Evolutionary conservation across 2,329 filamentous ascomycete species (phyloP).

Genomic region (Helicocarpus griseus): DNA sequence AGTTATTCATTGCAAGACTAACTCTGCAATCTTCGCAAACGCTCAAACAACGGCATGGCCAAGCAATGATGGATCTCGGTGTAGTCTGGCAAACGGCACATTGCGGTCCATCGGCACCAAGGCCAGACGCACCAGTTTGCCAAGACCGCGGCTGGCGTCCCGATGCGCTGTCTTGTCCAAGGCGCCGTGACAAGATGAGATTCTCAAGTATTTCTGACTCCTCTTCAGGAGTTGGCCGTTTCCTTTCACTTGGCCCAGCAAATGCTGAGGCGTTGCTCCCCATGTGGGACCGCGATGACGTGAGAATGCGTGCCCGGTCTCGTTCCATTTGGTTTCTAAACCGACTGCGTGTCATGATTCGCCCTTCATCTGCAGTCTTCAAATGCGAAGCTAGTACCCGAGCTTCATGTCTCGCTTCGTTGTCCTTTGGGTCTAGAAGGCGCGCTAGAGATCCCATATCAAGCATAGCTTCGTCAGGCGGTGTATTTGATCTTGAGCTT

Average conservation of each 20-base stretch:
- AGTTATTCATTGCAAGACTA: conserved; percentile 92
- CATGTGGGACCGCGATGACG: conserved; percentile 33
- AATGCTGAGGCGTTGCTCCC: conserved; percentile 5
- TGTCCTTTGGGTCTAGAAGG: conserved; percentile 68
- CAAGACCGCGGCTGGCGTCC: conserved; percentile 38
- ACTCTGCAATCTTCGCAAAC: conserved; percentile 93
- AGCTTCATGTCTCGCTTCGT: conserved; percentile 72
- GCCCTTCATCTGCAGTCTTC: conserved; percentile 43
- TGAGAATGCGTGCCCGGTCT: conserved; percentile 60
- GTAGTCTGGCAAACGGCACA: conserved; percentile 88
- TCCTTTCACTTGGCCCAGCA: conserved; percentile 13
- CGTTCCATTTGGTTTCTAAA: conserved; percentile 60
- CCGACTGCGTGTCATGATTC: conserved; percentile 70
- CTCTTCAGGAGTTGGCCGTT: conserved; percentile 38
- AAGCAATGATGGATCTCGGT: conserved; percentile 83
- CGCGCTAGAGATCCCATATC: conserved; percentile 62
- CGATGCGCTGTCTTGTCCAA: conserved; percentile 17
- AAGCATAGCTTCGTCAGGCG: conserved; percentile 55
- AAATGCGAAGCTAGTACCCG: conserved; percentile 72
- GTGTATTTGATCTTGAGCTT: conserved; percentile 36
- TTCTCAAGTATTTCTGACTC: conserved; percentile 51
- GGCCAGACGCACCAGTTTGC: conserved; percentile 61
- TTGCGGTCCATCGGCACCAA: conserved; percentile 66
- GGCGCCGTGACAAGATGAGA: conserved; percentile 47
- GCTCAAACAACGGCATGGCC: conserved; percentile 91